Percentiles rank a stretch among this genome's conserved stretches.
Evolutionary conservation across 2,329 filamentous ascomycete species (phyloP).

Genomic region (Epichloe scottii): DNA sequence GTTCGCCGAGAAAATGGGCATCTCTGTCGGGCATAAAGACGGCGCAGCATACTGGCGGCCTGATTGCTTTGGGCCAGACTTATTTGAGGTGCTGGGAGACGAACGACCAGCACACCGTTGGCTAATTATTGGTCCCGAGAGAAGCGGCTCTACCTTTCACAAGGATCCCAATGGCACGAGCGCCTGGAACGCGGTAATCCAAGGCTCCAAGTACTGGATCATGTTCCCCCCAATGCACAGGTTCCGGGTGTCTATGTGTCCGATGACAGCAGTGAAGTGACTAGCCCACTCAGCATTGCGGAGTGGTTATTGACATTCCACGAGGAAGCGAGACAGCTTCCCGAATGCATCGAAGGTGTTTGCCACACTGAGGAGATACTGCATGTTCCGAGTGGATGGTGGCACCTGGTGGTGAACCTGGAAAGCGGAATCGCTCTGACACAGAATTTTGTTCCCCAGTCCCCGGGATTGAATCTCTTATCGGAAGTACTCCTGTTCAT

Average conservation of each 20-base stretch:
- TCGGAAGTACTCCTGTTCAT: constrained; percentile 68
- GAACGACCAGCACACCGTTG: constrained; percentile 81
- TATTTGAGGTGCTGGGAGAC: constrained; percentile 66
- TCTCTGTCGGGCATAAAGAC: constrained; percentile 45
- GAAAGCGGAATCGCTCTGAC: constrained; percentile 78
- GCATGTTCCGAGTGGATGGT: constrained; percentile 91
- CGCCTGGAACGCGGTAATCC: constrained; percentile 89
- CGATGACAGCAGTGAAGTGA: constrained; percentile 82
- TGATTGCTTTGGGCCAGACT: constrained; percentile 71
- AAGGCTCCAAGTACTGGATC: constrained; percentile 94
- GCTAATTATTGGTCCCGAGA: constrained; percentile 79
- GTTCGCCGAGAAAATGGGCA: constrained; percentile 75
- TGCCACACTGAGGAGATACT: constrained; percentile 76
- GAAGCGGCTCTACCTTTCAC: constrained; percentile 89
- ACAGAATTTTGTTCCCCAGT: constrained; percentile 82
- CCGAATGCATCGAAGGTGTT: constrained; percentile 75
- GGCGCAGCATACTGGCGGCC: constrained; percentile 62
- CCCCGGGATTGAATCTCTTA: constrained; percentile 42
- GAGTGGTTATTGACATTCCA: constrained; percentile 93
- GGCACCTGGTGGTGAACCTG: constrained; percentile 88
- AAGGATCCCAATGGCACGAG: constrained; percentile 64
- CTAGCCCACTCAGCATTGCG: constrained; percentile 86
- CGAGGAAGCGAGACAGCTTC: constrained; percentile 59
- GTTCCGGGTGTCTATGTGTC: constrained; percentile 88
- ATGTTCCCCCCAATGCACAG: constrained; percentile 77